Evolutionary conservation across 495 filamentous ascomycete species (phyloP).

Genomic region (Penicillium steckii): DNA sequence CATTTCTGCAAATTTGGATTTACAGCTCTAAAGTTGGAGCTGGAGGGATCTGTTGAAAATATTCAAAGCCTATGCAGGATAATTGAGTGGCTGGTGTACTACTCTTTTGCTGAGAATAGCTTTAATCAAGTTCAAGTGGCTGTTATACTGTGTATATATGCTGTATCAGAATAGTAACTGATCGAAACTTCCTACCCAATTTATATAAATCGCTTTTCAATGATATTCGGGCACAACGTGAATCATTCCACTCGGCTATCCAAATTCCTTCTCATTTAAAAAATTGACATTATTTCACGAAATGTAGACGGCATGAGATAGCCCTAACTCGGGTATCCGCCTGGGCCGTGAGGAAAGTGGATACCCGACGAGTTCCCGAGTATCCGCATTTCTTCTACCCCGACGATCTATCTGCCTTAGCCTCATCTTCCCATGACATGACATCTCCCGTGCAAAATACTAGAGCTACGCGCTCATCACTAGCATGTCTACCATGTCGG

Average conservation of each 20-base stretch:
- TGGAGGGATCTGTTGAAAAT: no score
- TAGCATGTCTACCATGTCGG: conserved; percentile 24
- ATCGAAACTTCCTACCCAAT: not conserved
- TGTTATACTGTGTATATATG: no score
- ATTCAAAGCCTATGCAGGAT: no score
- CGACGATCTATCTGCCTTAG: not conserved
- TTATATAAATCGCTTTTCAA: not conserved
- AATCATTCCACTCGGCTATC: not conserved
- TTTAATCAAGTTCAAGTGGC: no score
- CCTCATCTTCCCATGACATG: not conserved
- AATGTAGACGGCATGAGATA: no score
- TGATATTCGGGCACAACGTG: not conserved
- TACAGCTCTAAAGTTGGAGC: no score
- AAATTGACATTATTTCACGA: no score
- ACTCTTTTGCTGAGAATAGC: no score
- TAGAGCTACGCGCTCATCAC: conserved; percentile 16
- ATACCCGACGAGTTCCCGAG: not conserved
- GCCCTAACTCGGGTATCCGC: not conserved
- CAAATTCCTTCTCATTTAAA: not conserved
- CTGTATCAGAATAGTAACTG: no score
- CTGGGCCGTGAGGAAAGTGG: not conserved
- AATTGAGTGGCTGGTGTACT: no score
- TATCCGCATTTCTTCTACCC: not conserved
- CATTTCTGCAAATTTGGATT: conserved; percentile 4
- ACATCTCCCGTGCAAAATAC: conserved; percentile 1